Base-by-base conservation (phyloP, 225 moss, liverwort and hornwort species). In the Bryum argenteum region DNA sequence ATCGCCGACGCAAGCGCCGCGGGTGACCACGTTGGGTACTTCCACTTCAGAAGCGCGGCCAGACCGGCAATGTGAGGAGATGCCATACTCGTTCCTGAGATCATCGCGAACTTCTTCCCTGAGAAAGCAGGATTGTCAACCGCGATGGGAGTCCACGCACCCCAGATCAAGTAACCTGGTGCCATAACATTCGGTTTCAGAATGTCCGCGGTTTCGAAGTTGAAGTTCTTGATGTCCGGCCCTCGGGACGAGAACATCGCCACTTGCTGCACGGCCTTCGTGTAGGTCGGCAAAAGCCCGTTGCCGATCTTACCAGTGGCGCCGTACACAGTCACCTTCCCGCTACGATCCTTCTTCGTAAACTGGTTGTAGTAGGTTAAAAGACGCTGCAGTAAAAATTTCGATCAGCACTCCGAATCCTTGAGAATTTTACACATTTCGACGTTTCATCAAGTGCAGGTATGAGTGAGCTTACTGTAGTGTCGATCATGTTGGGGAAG, bases 61-160 rank as follows among this genome's bases (percentile, higher is more conserved):
- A 92, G 61, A 43, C 92, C 95, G 8, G 92, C 83, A 39, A 92
- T 78, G 2, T 92, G 95, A 23, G 92, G 95, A 11, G 92, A 82
- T 42, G 95, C 92, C 95, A 95, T 95, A 58, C 93, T 94, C 37
- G 93, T 91, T 11, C 93, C 91, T 9, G 93, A 94, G 8, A 88
- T 83, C 89, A 93, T 86, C 40, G 91, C 93, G 68, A 91, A 93
- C n/a, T 63, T 75, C 70, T 93, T 87, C 21, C 91, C 91, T 93
- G 48, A 57, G 64, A 85, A 94, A 20, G 79, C 88, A 45, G 82
- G 69, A 37, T 74, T 85, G 40, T 90, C 87, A 23, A 74, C 83
- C 23, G 83, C 94, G 52, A 67, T 80, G 54, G 91, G 88, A 55
- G 82, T 75, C 93, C 93, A 93, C 10, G 91, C 91, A 10, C 81